A percentile compares a stretch with the other conserved stretches of the same genome.
Conservation (phyloP, 139 green algal species). For the Chlamydomonas incerta region DNA sequence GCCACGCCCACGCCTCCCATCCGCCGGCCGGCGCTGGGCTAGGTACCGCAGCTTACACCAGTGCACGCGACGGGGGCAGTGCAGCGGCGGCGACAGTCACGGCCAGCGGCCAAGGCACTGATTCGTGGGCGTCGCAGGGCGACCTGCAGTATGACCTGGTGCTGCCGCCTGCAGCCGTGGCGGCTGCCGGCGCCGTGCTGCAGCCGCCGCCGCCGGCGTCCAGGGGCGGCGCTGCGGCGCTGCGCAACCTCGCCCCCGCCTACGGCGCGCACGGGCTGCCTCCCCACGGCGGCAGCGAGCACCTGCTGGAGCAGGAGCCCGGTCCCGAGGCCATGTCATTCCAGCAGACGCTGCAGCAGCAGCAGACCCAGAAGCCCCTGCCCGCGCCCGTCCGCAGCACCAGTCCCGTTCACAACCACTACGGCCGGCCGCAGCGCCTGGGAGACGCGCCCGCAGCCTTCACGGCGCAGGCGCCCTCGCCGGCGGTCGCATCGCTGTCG, state of each 20-base stretch:
- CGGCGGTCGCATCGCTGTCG: background rate
- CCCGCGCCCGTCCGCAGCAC: slow-evolving; percentile 11
- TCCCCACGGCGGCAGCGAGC: background rate
- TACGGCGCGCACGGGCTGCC: background rate
- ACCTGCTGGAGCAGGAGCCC: background rate
- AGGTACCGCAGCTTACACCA: no score
- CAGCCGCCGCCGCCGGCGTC: no score
- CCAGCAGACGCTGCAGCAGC: background rate
- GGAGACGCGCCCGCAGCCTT: background rate
- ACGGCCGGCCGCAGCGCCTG: background rate
- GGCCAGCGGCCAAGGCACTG: background rate
- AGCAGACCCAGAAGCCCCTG: slow-evolving; percentile 1
- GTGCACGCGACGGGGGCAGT: no score
- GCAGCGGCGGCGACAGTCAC: background rate
- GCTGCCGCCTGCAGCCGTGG: background rate
- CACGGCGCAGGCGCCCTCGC: background rate
- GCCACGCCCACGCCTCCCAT: no score
- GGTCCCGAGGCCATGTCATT: background rate
- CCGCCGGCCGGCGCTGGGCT: background rate
- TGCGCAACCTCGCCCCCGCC: background rate
- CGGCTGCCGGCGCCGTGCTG: background rate
- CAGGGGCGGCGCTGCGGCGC: no score
- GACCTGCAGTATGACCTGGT: background rate
- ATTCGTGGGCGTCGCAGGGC: no score
- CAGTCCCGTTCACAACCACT: background rate